phyloP scores from a whole-genome alignment of 2,329 filamentous ascomycete species.

The Alternaria solani region DNA sequence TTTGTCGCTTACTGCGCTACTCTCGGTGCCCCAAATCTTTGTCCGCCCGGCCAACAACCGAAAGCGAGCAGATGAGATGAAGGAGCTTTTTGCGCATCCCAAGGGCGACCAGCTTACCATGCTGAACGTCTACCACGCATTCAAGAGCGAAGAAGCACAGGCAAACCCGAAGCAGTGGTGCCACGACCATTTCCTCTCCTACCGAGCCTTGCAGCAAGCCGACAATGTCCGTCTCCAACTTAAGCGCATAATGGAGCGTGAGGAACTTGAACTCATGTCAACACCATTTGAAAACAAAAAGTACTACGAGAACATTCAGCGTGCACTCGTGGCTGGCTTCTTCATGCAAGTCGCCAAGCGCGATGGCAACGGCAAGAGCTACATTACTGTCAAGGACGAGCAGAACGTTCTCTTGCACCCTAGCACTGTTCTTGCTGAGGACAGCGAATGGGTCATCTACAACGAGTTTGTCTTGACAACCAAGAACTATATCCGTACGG shows the following conservation, averaged over 20 bases:
- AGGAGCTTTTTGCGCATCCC: conserved; percentile 87
- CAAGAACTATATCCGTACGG: conserved; percentile 97
- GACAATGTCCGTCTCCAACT: conserved; percentile 94
- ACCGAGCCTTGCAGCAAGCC: conserved; percentile 86
- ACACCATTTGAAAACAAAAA: conserved; percentile 94
- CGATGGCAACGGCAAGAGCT: conserved; percentile 86
- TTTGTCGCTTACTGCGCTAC: conserved; percentile 88
- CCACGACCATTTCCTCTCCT: conserved; percentile 93
- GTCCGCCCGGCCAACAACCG: conserved; percentile 84
- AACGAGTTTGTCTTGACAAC: conserved; percentile 98
- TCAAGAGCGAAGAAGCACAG: conserved; percentile 77
- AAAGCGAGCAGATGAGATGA: conserved; percentile 97
- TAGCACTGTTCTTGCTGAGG: conserved; percentile 84
- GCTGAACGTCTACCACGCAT: conserved; percentile 97
- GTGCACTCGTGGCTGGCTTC: conserved; percentile 91
- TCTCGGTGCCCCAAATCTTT: conserved; percentile 95
- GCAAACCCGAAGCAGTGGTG: conserved; percentile 89
- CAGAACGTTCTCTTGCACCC: conserved; percentile 93
- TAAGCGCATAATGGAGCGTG: conserved; percentile 94
- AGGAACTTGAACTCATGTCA: conserved; percentile 83
- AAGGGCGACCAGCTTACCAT: conserved; percentile 97
- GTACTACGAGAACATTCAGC: conserved; percentile 97
- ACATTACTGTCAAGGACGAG: conserved; percentile 95
- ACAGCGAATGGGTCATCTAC: conserved; percentile 96
- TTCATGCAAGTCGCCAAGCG: conserved; percentile 99